Base-by-base conservation (phyloP, 2,329 filamentous ascomycete species). In the Cylindrodendrum hubeiense region DNA sequence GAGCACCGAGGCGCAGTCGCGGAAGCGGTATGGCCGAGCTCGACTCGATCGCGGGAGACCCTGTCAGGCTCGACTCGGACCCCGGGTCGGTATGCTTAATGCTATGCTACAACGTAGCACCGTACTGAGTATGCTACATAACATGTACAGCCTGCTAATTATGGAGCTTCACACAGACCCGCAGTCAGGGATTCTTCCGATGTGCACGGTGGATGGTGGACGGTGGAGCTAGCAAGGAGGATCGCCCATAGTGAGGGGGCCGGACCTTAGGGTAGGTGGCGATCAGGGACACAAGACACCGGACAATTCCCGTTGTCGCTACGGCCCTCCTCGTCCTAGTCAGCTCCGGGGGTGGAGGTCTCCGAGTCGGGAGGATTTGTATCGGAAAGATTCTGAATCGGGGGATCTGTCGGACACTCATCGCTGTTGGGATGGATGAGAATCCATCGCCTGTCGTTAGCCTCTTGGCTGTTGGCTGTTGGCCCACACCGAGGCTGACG, bases 381-480 rank as follows among this genome's bases (percentile, higher is more conserved):
- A 33, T 50, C 47, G 47, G 47, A 50, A 33, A n/a, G 47, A 50
- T 33, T n/a, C n/a, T 30, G 28, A 33, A 50, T 33, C 26, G 47
- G 46, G 26, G 46, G 47, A 22, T 50, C 47, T 50, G 46, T 33
- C 26, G 26, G 26, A 21, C 24, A 47, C 43, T 47, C 12, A 15
- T 47, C 13, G 22, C 13, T 10, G 21, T 8, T 26, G 24, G 13
- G 13, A 24, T 24, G 43, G 21, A 15, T 47, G 22, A 22, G 44
- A 24, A 47, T 47, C 44, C 44, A 47, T 47, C 22, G 44, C 22
- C 28, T 5, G n/a, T 21, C 13, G 44, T 6, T 47, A 21, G 19
- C 8, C 4, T 21, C 9, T 43, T 43, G 41, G 19, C n/a, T n/a
- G 37, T 6, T n/a, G 3, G 7, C 10, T 10, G 6, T 30, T 13